phyloP scores from a whole-genome alignment of 306 rosid species.

The Potentilla sterilis region DNA sequence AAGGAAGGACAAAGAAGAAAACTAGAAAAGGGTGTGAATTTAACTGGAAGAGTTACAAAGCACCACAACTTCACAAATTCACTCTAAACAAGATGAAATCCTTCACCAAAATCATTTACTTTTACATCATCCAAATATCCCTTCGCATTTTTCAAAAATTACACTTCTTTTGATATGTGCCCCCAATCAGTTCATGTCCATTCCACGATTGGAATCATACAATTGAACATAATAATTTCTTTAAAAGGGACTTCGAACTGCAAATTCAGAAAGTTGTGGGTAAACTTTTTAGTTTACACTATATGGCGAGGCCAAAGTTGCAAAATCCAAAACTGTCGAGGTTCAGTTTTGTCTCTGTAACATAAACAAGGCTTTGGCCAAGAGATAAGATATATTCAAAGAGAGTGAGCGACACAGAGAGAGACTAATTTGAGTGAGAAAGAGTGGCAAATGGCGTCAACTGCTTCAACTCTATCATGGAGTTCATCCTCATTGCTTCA shows the following conservation, averaged over 20 bases:
- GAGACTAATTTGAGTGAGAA: neutral
- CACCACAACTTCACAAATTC: too few relatives aligned
- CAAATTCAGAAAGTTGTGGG: neutral
- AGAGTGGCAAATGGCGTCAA: constrained; percentile 56
- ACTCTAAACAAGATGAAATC: too few relatives aligned
- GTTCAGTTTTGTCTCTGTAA: neutral
- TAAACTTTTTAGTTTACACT: neutral
- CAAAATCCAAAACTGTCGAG: neutral
- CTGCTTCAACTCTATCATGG: constrained; percentile 62
- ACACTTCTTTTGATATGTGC: too few relatives aligned
- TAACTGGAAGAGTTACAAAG: neutral
- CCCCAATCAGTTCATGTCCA: too few relatives aligned
- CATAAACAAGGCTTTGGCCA: neutral
- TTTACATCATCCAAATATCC: too few relatives aligned
- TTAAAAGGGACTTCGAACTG: neutral
- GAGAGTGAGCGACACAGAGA: neutral
- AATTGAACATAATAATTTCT: too few relatives aligned
- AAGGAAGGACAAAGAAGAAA: neutral
- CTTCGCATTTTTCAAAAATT: too few relatives aligned
- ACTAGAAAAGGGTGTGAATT: neutral
- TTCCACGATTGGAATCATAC: too few relatives aligned
- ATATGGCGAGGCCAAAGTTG: constrained; percentile 6
- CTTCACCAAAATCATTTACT: too few relatives aligned
- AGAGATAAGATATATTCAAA: constrained; percentile 22
- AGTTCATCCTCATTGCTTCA: constrained; percentile 49